phyloP scores from a whole-genome alignment of 1,284 basidiomycete species.

The Cutaneotrichosporon sp. region DNA sequence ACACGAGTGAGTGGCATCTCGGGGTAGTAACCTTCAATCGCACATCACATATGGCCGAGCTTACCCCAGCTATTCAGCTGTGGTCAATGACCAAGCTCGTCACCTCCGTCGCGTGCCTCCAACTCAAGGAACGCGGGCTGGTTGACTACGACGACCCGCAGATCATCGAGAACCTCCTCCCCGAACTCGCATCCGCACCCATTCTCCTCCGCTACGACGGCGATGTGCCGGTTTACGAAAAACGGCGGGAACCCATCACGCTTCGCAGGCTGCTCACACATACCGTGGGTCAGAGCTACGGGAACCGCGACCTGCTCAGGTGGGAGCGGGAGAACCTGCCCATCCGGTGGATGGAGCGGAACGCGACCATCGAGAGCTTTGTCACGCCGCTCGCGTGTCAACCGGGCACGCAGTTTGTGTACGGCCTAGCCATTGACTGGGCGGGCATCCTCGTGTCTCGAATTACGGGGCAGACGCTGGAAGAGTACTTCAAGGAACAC shows the following conservation, averaged over 20 bases:
- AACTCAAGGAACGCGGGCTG: slow-evolving; percentile 34
- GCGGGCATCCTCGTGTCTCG: slow-evolving; percentile 35
- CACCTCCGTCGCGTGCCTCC: slow-evolving; percentile 13
- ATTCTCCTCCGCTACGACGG: slow-evolving; percentile 28
- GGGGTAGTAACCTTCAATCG: too few species aligned
- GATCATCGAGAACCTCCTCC: slow-evolving; percentile 25
- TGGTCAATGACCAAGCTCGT: slow-evolving; percentile 39
- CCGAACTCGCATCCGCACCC: slow-evolving; percentile 29
- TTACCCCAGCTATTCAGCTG: slow-evolving; percentile 24
- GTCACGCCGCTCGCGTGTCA: slow-evolving; percentile 28
- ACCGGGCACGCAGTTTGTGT: slow-evolving; percentile 30
- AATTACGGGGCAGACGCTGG: slow-evolving; percentile 28
- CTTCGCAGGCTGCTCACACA: slow-evolving; percentile 37
- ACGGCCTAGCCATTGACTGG: slow-evolving; percentile 42
- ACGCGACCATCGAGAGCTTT: slow-evolving; percentile 14
- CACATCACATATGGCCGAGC: too few species aligned
- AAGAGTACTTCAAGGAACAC: slow-evolving; percentile 36
- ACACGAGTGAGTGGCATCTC: slow-evolving; percentile 31
- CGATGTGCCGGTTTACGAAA: slow-evolving; percentile 10
- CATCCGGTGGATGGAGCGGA: slow-evolving; percentile 4
- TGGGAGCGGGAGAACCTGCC: slow-evolving; percentile 6
- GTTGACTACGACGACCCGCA: slow-evolving; percentile 28
- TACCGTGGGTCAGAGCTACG: slow-evolving; percentile 18
- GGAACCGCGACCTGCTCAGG: neutral
- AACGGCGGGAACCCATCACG: slow-evolving; percentile 29